Evolutionary conservation across 2,329 filamentous ascomycete genomes (phyloP).

Genomic region (Epichloe gansuensis): DNA sequence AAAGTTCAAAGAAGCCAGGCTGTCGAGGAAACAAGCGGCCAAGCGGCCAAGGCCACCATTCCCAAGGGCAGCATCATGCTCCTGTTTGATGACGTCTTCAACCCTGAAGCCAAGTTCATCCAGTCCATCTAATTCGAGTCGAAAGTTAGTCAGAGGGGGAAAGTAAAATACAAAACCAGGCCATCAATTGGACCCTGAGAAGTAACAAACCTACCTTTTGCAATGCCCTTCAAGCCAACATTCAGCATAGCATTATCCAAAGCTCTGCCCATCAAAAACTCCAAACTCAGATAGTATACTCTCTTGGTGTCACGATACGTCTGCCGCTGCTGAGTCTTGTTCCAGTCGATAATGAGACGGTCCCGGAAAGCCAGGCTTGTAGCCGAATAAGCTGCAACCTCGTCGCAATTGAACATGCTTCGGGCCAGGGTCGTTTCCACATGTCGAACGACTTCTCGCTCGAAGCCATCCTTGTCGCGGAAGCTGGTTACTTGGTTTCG

Average conservation of each 20-base stretch:
- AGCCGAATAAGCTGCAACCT: conserved; percentile 81
- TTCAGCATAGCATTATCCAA: conserved; percentile 99
- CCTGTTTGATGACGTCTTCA: conserved; percentile 87
- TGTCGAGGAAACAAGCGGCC: conserved; percentile 94
- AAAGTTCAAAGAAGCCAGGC: conserved; percentile 84
- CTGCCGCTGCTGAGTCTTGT: conserved; percentile 93
- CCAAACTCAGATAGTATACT: conserved; percentile 92
- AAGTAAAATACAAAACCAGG: neutral
- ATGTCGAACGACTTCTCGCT: conserved; percentile 79
- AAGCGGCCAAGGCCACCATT: conserved; percentile 92
- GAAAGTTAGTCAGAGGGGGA: neutral
- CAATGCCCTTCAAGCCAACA: conserved; percentile 72
- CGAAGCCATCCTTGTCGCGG: conserved; percentile 67
- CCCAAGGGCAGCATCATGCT: conserved; percentile 90
- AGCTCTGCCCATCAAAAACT: conserved; percentile 94
- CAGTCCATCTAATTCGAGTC: conserved; percentile 56
- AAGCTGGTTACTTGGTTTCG: conserved; percentile 54
- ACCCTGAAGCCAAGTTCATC: conserved; percentile 87
- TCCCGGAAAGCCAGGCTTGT: conserved; percentile 88
- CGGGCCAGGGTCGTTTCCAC: conserved; percentile 93
- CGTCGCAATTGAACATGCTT: conserved; percentile 97
- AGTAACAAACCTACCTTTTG: conserved; percentile 46
- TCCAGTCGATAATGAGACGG: conserved; percentile 89
- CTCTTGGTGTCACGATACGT: conserved; percentile 84
- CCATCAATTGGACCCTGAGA: neutral